Evolutionary conservation across 179 eudicot species (phyloP), one percentile per base, ranked within the genome.

Genomic region (Gypsophila paniculata): DNA sequence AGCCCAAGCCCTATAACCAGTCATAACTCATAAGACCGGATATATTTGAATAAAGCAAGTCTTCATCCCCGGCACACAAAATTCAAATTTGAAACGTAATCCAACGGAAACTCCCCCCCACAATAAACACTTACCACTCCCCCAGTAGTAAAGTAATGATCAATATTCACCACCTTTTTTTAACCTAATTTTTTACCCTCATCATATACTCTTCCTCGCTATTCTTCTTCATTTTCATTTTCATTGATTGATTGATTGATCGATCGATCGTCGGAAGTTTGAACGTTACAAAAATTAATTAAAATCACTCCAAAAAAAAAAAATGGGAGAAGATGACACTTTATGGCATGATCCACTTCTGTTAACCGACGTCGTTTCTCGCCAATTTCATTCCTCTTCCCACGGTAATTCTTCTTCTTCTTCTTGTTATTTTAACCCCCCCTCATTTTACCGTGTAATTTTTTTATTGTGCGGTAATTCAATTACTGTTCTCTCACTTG

Each of bases 301-400:
- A 1, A 4, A 29, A 29, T 29, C n/a, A 51, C 55, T n/a, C n/a
- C n/a, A n/a, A n/a, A n/a, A n/a, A n/a, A n/a, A 14, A 15, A 13
- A 13, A 9, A 91, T 91, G 87, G 91, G 72, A 53, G 87, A 83
- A 64, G 53, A 80, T n/a, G 64, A 68, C 70, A 62, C 38, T 71
- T 84, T 79, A 64, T 91, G 96, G 91, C 79, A 81, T 63, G 98
- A 90, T 86, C 96, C 96, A 59, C 93, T 91, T 76, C 86, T 90
- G 49, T 81, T 87, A 48, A 92, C 96, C 14, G 96, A 88, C 66
- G 92, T 83, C 66, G 92, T 82, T 72, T 81, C 87, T 78, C 77
- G 83, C 14, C 88, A 84, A 71, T 85, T 65, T 76, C 77, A 67
- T 13, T 54, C 62, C 48, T 48, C 72, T 75, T 77, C 65, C 54